Evolutionary conservation across 352 stramenopile species (phyloP), one percentile per base, ranked within the genome.

Genomic region (Phytophthora ramorum): DNA sequence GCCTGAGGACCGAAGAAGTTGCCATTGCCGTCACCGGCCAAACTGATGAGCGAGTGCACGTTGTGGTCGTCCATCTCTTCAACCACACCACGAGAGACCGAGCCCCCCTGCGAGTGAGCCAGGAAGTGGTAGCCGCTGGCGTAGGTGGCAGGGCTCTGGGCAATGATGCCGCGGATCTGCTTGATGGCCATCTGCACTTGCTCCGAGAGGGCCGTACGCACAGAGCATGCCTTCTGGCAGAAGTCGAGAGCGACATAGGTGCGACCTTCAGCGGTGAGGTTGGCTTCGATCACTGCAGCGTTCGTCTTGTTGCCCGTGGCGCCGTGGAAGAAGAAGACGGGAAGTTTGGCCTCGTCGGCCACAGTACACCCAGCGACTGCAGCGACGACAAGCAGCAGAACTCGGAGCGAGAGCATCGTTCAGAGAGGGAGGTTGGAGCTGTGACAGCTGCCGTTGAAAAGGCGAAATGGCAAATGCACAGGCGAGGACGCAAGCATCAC

Each of bases 61-160:
- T 81, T 79, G 68, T 87, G 81, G 63, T 86, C 70, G 37, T 90
- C 76, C 78, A 83, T 85, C 17, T 85, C 69, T 57, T 87, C 74
- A 17, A 87, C 71, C n/a, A 90, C 78, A 26, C 65, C 76, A 19
- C 81, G 76, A 19, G 76, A 53, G 12, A 90, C 59, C 5, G 78
- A 63, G 0, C 66, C 78, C 17, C 81, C 81, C 17, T 79, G 73
- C 9, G 81, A 90, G 58, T 90, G 76, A 26, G 68, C 65, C 5
- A 87, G 60, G 38, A 90, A 78, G 55, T 81, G 62, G 69, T 90
- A 90, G 40, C 81, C 78, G 22, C 73, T 59, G 40, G 59, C 67
- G 49, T 79, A 87, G 28, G 47, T 34, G 16, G 58, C 32, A 3
- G 54, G 17, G 58, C 75, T 63, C 34, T 72, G 73, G 34, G 47